Conservation (phyloP, 1,284 basidiomycete species). For the Cerioporus squamosus region DNA sequence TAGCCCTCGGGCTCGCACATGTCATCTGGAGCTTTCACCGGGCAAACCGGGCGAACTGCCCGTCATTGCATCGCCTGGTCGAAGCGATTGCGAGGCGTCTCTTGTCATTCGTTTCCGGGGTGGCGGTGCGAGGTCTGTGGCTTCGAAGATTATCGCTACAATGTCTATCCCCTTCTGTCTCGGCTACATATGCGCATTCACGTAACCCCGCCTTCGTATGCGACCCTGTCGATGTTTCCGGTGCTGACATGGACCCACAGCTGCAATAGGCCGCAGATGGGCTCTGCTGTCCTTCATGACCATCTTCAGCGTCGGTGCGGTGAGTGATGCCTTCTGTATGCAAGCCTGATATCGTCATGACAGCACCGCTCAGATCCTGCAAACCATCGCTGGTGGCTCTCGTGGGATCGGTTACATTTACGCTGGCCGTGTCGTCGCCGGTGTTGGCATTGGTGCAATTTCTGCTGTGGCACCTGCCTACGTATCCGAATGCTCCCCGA, state of each 20-base stretch:
- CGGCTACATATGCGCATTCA: not conserved
- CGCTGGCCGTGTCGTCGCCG: conserved; percentile 72
- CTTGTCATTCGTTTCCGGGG: too few relatives aligned
- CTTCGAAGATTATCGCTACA: too few relatives aligned
- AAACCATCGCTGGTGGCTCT: conserved; percentile 60
- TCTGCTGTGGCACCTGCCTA: conserved; percentile 75
- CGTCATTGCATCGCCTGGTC: too few relatives aligned
- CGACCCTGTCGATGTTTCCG: not conserved
- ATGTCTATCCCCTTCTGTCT: not conserved
- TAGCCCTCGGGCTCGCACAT: too few relatives aligned
- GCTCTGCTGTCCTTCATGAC: conserved; percentile 61
- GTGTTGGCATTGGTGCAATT: conserved; percentile 71
- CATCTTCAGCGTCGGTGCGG: conserved; percentile 71
- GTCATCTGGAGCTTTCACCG: too few relatives aligned
- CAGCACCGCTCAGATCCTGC: conserved; percentile 44
- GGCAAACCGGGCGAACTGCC: too few relatives aligned
- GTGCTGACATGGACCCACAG: conserved; percentile 33
- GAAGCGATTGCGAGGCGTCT: too few relatives aligned
- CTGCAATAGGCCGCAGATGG: conserved; percentile 55
- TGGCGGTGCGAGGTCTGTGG: too few relatives aligned
- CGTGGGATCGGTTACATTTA: conserved; percentile 70
- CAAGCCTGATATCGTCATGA: not conserved
- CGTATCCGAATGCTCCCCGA: conserved; percentile 80
- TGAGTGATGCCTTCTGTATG: conserved; percentile 35
- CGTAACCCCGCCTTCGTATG: not conserved